Evolutionary conservation across 1,139 yeast species (phyloP), one percentile per base, ranked within the genome.

Genomic region (Saccharomyces hybrid): DNA sequence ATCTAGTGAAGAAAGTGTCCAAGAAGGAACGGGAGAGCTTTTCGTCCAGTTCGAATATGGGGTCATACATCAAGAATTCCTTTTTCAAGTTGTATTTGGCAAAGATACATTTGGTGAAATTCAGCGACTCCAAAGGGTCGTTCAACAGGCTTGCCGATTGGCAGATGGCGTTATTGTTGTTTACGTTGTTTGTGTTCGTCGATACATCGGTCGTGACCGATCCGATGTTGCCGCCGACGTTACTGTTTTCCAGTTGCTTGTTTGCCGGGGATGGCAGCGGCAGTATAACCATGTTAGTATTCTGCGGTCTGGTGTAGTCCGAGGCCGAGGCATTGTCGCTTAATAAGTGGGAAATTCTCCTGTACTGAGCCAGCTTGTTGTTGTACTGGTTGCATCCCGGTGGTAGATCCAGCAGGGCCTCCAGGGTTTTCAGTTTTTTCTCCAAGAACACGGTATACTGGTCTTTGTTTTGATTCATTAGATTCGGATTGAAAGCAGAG

Each of bases 381-480:
- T 66, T 65, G 46, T 64, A 65, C 5, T 59, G 55, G 3, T 55
- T 50, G 20, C 64, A 66, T 16, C 62, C 67, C 4, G 69, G 66
- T 20, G 71, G 71, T 44, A 66, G 57, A 41, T 67, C 70, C 49
- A 79, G 61, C 27, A 77, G 53, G 49, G 71, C 73, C 57, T 82
- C 84, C 51, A 82, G 62, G 53, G 73, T 75, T 52, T 72, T 73
- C 23, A 82, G 72, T 60, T 78, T 79, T 53, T 75, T 76, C 60
- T 82, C 85, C 51, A 82, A 61, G 61, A 78, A 73, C n/a, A 71
- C 52, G 0, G 84, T 80, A 59, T 81, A 81, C 34, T 79, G 83
- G 57, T 79, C 81, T 60, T 76, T 77, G 14, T 46, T 49, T 8
- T 25, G 49, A 28, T 14, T 48, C 46, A 26, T 34, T 25, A 11